Evolutionary conservation across 768 basidiomycete genomes (phyloP), one percentile per base, ranked within the genome.

Genomic region (Serendipita vermifera): DNA sequence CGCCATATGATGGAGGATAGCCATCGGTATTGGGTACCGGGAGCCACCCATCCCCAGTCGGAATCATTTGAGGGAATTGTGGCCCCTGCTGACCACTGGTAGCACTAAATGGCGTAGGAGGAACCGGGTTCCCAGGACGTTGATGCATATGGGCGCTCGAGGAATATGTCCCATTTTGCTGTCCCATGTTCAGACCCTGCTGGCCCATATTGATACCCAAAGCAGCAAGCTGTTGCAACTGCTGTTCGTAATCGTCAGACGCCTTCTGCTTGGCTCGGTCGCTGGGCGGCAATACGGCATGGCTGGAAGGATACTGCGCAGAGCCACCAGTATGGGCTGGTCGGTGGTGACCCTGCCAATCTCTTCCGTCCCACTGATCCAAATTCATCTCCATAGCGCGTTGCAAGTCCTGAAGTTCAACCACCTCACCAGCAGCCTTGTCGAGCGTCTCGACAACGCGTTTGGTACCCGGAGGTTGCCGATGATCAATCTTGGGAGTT

Each of bases 351-450:
- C 27, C 27, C 24, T 51, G 46, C 46, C 46, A 51, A n/a, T 51
- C 46, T 31, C 46, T 51, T 7, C 46, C 27, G n/a, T 51, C 46
- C 46, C 46, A 51, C n/a, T 22, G 27, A 29, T 51, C 46, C 5
- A 51, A 31, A 26, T 51, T 51, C 46, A 51, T 51, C 46, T 51
- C 46, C 46, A 51, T 51, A 4, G 46, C 46, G 3, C 46, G 46
- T 26, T 31, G 46, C 9, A 51, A 29, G 32, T 51, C 46, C 17
- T 51, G 46, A 5, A 51, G 24, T 26, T 51, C 46, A 29, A 51
- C 46, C n/a, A 51, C 46, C 29, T 51, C 46, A 15, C 46, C 46
- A 1, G 46, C 46, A 20, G 46, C 46, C 24, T 51, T 51, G 46
- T 51, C 46, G 22, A 51, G 29, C 3, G 46, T 51, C 46, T 51